Conservation (phyloP, 805 yeast species). For the Saturnispora besseyi region DNA sequence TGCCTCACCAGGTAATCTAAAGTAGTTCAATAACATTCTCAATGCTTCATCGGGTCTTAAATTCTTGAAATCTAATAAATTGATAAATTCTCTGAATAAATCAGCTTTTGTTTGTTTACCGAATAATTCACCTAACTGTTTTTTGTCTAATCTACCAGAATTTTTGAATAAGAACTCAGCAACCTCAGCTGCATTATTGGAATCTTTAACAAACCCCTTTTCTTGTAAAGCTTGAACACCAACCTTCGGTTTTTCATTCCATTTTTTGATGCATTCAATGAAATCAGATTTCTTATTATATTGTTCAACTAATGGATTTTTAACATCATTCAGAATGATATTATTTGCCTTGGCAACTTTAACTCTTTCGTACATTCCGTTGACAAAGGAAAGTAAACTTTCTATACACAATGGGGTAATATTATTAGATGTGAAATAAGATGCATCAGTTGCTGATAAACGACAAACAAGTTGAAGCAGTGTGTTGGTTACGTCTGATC, state of each 20-base stretch:
- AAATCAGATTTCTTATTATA: slow-evolving; percentile 62
- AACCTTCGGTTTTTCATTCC: slow-evolving; percentile 69
- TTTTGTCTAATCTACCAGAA: slow-evolving; percentile 79
- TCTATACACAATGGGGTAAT: slow-evolving; percentile 94
- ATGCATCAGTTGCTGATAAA: slow-evolving; percentile 79
- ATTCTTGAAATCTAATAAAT: slow-evolving; percentile 62
- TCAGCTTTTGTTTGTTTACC: slow-evolving; percentile 64
- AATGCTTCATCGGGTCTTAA: slow-evolving; percentile 90
- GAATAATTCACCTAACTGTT: slow-evolving; percentile 74
- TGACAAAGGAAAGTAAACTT: slow-evolving; percentile 65
- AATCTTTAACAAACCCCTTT: slow-evolving; percentile 49
- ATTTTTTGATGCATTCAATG: slow-evolving; percentile 60
- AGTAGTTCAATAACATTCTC: slow-evolving; percentile 68
- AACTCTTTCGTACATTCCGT: slow-evolving; percentile 48
- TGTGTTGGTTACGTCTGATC: slow-evolving; percentile 64
- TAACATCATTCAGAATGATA: slow-evolving; percentile 10
- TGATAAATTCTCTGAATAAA: slow-evolving; percentile 56
- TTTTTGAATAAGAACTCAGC: slow-evolving; percentile 70
- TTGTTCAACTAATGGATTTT: slow-evolving; percentile 32
- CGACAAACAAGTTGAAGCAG: slow-evolving; percentile 64
- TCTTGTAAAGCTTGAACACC: slow-evolving; percentile 63
- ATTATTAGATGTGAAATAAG: slow-evolving; percentile 64
- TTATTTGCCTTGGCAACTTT: slow-evolving; percentile 26
- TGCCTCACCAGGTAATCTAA: slow-evolving; percentile 94
- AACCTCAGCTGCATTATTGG: slow-evolving; percentile 46